phyloP scores from a whole-genome alignment of 495 filamentous ascomycete species.

The Penicillium flavigenum region DNA sequence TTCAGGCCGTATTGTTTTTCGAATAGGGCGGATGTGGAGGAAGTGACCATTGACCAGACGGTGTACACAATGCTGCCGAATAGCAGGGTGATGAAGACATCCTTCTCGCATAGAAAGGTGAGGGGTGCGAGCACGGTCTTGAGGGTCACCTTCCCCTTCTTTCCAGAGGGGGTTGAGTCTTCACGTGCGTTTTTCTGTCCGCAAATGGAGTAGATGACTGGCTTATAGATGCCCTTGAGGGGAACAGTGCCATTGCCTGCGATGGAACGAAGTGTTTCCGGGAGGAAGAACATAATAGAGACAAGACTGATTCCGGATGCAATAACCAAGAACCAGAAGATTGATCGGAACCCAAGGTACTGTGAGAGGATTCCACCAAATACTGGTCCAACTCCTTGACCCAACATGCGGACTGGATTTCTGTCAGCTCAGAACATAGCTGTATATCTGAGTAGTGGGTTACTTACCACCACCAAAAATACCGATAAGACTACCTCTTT shows the following conservation, averaged over 20 bases:
- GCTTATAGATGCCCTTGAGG: slow-evolving; percentile 38
- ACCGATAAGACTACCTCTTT: slow-evolving; percentile 41
- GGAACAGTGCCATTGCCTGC: slow-evolving; percentile 65
- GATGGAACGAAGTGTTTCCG: slow-evolving; percentile 69
- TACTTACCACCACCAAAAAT: slow-evolving; percentile 40
- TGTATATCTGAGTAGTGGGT: not conserved
- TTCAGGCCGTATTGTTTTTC: slow-evolving; percentile 35
- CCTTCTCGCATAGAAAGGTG: slow-evolving; percentile 42
- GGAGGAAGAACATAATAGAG: slow-evolving; percentile 58
- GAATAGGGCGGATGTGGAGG: slow-evolving; percentile 44
- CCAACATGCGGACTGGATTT: slow-evolving; percentile 40
- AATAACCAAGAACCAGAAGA: slow-evolving; percentile 73
- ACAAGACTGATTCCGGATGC: slow-evolving; percentile 48
- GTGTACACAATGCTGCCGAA: slow-evolving; percentile 50
- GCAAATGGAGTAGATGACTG: slow-evolving; percentile 37
- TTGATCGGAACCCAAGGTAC: slow-evolving; percentile 64
- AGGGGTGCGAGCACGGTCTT: slow-evolving; percentile 43
- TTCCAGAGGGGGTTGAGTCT: slow-evolving; percentile 13
- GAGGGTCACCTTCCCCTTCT: slow-evolving; percentile 33
- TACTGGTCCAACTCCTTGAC: slow-evolving; percentile 60
- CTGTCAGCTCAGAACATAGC: slow-evolving; percentile 5
- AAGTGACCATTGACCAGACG: slow-evolving; percentile 54
- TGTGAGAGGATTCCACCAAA: slow-evolving; percentile 65
- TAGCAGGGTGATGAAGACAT: slow-evolving; percentile 45
- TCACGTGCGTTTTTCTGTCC: slow-evolving; percentile 30